Evolutionary conservation across 2,329 filamentous ascomycete genomes (phyloP).

Genomic region (Alternaria sp.): DNA sequence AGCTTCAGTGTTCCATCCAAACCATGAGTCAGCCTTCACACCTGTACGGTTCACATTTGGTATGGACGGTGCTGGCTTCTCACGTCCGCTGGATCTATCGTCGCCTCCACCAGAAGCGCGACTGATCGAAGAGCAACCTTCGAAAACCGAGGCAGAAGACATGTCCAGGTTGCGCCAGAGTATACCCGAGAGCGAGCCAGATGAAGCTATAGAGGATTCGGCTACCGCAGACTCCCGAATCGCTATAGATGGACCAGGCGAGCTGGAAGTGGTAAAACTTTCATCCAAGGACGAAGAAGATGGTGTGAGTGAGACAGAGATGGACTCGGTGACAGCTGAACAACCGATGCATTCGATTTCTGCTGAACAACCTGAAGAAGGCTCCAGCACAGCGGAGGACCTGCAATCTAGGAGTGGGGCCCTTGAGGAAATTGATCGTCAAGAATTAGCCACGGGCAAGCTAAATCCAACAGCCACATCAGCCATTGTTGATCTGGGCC

Average conservation of each 20-base stretch:
- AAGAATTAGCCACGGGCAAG: neutral
- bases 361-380: neutral
- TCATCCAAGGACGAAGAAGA: conserved; percentile 18
- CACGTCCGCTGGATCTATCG: conserved; percentile 29
- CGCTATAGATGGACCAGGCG: neutral
- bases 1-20: conserved; percentile 31
- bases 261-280: conserved; percentile 21
- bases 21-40: conserved; percentile 48
- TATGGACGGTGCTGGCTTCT: conserved; percentile 41
- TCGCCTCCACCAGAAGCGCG: conserved; percentile 24
- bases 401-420: neutral
- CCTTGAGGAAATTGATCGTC: neutral
- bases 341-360: neutral
- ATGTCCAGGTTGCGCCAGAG: neutral
- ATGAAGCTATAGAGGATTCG: neutral
- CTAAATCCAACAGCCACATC: conserved; percentile 7
- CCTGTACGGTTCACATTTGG: conserved; percentile 49
- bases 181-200: neutral
- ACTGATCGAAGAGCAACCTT: neutral
- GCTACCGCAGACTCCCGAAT: neutral
- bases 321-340: neutral
- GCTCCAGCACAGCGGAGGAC: neutral
- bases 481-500: conserved; percentile 36
- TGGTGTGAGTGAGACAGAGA: neutral
- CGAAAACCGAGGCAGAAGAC: neutral